Evolutionary conservation across 2,329 filamentous ascomycete species (phyloP).

Genomic region (Calonectria pseudoreteaudii): DNA sequence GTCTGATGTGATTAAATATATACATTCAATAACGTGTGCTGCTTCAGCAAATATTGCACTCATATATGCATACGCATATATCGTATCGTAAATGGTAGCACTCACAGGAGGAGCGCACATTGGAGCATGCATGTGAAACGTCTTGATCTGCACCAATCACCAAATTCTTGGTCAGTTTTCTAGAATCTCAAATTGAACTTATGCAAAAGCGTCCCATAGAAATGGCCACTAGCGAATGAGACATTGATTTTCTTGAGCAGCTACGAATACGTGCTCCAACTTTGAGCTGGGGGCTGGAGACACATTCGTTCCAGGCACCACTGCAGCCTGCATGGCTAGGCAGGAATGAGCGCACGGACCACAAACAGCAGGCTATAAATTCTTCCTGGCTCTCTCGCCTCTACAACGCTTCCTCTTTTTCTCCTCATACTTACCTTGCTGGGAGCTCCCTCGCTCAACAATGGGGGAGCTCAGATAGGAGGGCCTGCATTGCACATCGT

Average conservation of each 20-base stretch:
- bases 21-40: neutral
- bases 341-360: conserved; percentile 27
- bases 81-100: neutral
- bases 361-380: conserved; percentile 17
- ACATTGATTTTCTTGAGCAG: neutral
- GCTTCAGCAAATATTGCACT: neutral
- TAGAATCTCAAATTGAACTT: neutral
- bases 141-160: neutral
- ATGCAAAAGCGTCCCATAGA: neutral
- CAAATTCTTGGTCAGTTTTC: neutral
- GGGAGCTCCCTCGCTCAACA: conserved; percentile 57
- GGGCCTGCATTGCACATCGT: conserved; percentile 67
- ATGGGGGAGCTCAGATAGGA: conserved; percentile 54
- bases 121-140: neutral
- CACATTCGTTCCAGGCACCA: neutral
- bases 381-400: neutral
- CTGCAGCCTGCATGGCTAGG: neutral
- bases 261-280: neutral
- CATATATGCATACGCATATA: neutral
- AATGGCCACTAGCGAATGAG: neutral
- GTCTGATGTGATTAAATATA: neutral
- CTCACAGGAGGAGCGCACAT: neutral
- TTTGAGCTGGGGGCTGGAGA: neutral
- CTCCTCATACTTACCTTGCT: conserved; percentile 66
- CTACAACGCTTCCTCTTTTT: conserved; percentile 2